Evolutionary conservation across 108 stramenopile species (phyloP).

Genomic region (Stephanodiscus triporus): DNA sequence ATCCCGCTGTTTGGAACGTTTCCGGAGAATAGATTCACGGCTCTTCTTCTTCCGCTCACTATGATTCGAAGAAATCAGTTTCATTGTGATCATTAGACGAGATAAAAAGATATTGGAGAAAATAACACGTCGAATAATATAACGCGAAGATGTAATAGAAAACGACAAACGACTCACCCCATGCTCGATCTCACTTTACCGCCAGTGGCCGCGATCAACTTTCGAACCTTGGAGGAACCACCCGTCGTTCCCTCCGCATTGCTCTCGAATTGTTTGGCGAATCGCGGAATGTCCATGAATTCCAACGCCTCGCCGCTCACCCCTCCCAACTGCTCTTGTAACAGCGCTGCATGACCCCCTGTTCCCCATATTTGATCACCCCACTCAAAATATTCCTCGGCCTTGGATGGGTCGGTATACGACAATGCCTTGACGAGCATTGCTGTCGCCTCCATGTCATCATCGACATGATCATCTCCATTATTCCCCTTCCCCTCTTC

Average conservation of each 20-base stretch:
- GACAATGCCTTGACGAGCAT: constrained; percentile 69
- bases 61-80: constrained; percentile 10
- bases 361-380: no score
- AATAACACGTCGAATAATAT: background rate
- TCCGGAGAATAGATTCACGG: constrained; percentile 66
- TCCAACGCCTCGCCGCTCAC: constrained; percentile 68
- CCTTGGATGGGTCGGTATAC: constrained; percentile 51
- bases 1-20: constrained; percentile 65
- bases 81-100: no score
- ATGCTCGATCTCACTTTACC: constrained; percentile 31
- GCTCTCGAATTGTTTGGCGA: constrained; percentile 37
- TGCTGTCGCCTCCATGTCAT: constrained; percentile 31
- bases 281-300: constrained; percentile 65
- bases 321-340: constrained; percentile 27
- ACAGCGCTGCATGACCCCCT: constrained; percentile 20
- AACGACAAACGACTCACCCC: constrained; percentile 10
- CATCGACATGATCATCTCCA: constrained; percentile 1
- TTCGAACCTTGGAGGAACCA: constrained; percentile 30
- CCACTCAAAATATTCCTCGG: constrained; percentile 40
- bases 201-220: constrained; percentile 41
- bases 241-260: constrained; percentile 13
- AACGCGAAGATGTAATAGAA: background rate
- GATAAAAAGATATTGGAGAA: no score
- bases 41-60: constrained; percentile 51
- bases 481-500: constrained; percentile 31